Evolutionary conservation across 1,284 basidiomycete genomes (phyloP), one percentile per base, ranked within the genome.

Genomic region (Inonotus obliquus): DNA sequence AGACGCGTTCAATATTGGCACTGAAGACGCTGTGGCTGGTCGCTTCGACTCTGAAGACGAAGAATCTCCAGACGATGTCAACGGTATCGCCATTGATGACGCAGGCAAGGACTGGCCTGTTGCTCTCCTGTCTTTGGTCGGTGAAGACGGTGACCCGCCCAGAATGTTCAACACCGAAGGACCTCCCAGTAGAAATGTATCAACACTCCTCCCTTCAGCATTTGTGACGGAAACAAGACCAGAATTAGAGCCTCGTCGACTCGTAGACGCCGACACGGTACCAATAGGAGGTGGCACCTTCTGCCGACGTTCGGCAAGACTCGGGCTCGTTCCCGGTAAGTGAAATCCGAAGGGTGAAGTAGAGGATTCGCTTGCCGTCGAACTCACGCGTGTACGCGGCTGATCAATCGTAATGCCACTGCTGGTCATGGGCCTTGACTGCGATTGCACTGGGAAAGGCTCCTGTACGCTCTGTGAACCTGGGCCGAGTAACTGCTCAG

Each of bases 221-320:
- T 44, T 55, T 29, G 21, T 37, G 25, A 9, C 35, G n/a, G 41
- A 17, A 44, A 17, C 17, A 9, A 44, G 19, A n/a, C 41, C 41
- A 19, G 25, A 29, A 35, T 27, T 35, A n/a, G 54, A 39, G 11
- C 57, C 29, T 19, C 45, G 55, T 17, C 60, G 60, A 39, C 54
- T 57, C 4, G 54, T 48, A n/a, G 54, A 21, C 14, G 44, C 53
- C 23, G 49, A 25, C 19, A 19, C 52, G 23, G 53, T 48, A 9
- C 47, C 53, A 54, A 61, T 48, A 19, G 59, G 59, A 9, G 53
- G 51, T 27, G 53, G 53, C 1, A 59, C 21, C 32, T 49, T 59
- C 35, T 61, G 59, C 21, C 59, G 38, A 25, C 59, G 38, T 29
- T 61, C 59, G 32, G 54, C 54, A 45, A 61, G 52, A 23, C 41